phyloP scores from a whole-genome alignment of 768 basidiomycete genomes.

The Hygrocybe coccinea region DNA sequence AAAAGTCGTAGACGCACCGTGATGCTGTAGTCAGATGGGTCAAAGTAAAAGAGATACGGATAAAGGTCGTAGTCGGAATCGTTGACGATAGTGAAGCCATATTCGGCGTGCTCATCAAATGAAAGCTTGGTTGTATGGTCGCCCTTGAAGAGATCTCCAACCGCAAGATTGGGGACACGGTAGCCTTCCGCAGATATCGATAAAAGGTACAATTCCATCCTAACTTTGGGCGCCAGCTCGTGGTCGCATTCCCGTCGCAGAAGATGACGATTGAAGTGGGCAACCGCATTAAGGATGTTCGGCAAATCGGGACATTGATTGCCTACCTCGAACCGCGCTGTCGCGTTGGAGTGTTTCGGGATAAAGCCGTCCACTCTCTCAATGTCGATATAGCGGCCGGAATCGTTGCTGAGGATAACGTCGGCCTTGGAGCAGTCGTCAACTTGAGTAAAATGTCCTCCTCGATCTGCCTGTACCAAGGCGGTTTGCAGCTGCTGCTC shows the following conservation, averaged over 20 bases:
- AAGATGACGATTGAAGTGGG: slow-evolving; percentile 30
- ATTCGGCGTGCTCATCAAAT: slow-evolving; percentile 19
- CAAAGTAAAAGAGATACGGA: slow-evolving; percentile 41
- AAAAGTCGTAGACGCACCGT: no score
- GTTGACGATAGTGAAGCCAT: slow-evolving; percentile 37
- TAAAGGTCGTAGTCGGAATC: slow-evolving; percentile 30
- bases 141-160: neutral
- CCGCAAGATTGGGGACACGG: neutral
- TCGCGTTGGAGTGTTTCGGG: neutral
- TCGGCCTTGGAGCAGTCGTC: neutral
- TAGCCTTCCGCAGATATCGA: neutral
- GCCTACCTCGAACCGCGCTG: neutral
- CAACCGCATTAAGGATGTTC: neutral
- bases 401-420: neutral
- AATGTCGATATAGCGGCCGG: neutral
- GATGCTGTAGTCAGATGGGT: slow-evolving; percentile 34
- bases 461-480: no score
- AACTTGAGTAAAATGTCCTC: neutral
- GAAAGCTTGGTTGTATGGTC: neutral
- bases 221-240: slow-evolving; percentile 22
- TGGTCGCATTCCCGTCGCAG: slow-evolving; percentile 16
- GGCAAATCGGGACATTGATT: neutral
- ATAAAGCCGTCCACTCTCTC: slow-evolving; percentile 6
- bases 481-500: no score
- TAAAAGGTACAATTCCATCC: slow-evolving; percentile 16